Evolutionary conservation across 2,329 filamentous ascomycete species (phyloP).

Genomic region (Exophiala spinifera): DNA sequence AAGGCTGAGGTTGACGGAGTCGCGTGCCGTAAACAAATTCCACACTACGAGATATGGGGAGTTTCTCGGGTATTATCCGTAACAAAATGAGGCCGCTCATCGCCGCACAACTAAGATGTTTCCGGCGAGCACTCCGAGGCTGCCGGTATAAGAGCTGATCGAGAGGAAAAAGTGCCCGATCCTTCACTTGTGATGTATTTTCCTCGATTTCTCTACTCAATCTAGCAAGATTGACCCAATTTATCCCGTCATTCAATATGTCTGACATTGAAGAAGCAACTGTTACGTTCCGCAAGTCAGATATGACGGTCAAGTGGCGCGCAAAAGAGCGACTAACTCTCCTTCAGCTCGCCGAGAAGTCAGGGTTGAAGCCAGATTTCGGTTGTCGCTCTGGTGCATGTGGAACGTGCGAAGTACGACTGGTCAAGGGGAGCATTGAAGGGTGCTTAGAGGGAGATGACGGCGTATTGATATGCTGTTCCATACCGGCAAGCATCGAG

Average conservation of each 20-base stretch:
- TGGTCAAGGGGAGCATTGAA: conserved; percentile 22
- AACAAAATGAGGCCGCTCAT: too few relatives aligned
- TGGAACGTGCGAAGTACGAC: conserved; percentile 24
- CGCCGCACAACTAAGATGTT: too few relatives aligned
- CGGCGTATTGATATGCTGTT: conserved; percentile 25
- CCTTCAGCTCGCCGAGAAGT: conserved; percentile 24
- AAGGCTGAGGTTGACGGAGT: too few relatives aligned
- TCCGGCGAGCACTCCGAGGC: neutral
- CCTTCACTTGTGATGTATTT: too few relatives aligned
- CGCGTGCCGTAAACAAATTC: too few relatives aligned
- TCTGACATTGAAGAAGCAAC: conserved; percentile 26
- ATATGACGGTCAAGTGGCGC: conserved; percentile 21
- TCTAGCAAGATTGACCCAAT: too few relatives aligned
- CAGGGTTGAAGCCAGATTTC: conserved; percentile 23
- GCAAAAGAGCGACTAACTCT: conserved; percentile 22
- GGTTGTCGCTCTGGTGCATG: conserved; percentile 24
- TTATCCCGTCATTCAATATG: conserved; percentile 5
- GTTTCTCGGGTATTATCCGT: too few relatives aligned
- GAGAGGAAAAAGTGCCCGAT: too few relatives aligned
- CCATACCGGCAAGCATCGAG: conserved; percentile 21
- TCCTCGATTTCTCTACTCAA: too few relatives aligned
- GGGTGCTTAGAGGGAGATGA: conserved; percentile 24
- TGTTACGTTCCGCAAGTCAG: conserved; percentile 23
- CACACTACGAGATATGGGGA: too few relatives aligned
- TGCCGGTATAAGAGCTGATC: neutral